A percentile compares a stretch with the other conserved stretches of the same genome.
These are phyloP conservation scores for Colletotrichum viniferum DNA, from an alignment of 2,329 filamentous ascomycete genomes.

Conservation along the genomic window DNA sequence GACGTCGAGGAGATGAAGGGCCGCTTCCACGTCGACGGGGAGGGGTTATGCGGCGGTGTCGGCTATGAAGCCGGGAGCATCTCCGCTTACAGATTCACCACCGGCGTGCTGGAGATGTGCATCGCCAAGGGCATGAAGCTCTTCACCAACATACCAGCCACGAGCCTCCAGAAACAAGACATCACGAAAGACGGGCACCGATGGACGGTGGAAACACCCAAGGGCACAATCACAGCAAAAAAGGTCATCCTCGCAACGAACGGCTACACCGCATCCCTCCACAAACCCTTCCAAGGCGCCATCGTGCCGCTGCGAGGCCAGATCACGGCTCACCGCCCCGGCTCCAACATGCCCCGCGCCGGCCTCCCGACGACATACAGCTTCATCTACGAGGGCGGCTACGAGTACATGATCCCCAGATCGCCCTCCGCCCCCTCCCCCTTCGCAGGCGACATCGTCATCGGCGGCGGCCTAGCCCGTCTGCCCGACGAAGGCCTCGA, in stretches of 20 bases:
- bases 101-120: constrained; percentile 19
- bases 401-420: constrained; percentile 70
- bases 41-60: constrained; percentile 49
- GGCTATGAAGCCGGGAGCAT: constrained; percentile 49
- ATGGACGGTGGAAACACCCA: constrained; percentile 24
- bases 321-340: constrained; percentile 31
- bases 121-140: constrained; percentile 9
- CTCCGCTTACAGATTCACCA: constrained; percentile 41
- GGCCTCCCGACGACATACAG: constrained; percentile 59
- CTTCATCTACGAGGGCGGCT: constrained; percentile 64
- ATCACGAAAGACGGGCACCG: not conserved
- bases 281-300: constrained; percentile 23
- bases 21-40: constrained; percentile 23
- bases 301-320: constrained; percentile 27
- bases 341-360: constrained; percentile 35
- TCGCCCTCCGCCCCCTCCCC: constrained; percentile 44
- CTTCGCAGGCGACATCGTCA: constrained; percentile 58
- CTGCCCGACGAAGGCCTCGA: constrained; percentile 43
- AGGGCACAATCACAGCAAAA: constrained; percentile 23
- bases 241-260: constrained; percentile 31
- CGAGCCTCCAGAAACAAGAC: not conserved
- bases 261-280: constrained; percentile 29
- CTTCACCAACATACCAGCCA: constrained; percentile 13
- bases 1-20: constrained; percentile 42
- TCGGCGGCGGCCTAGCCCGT: constrained; percentile 61